These are phyloP conservation scores for Hypoxylon sp. DNA, from an alignment of 2,329 filamentous ascomycete species.

Conservation along the genomic window DNA sequence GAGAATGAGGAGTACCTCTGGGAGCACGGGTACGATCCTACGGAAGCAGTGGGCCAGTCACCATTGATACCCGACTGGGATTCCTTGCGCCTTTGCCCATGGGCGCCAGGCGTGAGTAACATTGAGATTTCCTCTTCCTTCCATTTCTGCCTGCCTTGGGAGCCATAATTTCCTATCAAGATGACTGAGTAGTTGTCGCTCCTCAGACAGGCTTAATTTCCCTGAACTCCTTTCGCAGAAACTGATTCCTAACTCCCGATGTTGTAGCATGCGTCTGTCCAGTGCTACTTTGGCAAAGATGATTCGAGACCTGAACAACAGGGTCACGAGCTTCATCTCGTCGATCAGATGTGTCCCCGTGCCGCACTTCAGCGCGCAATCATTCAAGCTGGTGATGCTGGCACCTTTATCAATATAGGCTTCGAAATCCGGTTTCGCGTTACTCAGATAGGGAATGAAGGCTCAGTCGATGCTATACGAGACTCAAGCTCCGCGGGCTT, in stretches of 20 bases:
- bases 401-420: neutral
- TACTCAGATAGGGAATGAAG: neutral
- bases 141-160: no score
- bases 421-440: neutral
- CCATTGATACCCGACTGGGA: neutral
- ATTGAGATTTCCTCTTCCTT: no score
- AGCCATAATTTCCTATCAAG: no score
- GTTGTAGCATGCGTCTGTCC: neutral
- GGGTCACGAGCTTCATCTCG: neutral
- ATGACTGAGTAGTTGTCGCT: no score
- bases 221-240: no score
- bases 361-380: neutral
- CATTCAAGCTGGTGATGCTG: neutral
- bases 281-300: neutral
- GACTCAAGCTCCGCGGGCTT: neutral
- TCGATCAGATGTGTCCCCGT: neutral
- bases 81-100: neutral
- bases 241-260: no score
- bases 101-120: neutral
- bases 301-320: neutral
- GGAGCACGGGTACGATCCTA: no score
- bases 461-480: neutral
- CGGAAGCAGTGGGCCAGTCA: neutral
- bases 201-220: no score
- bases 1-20: neutral